A percentile compares a stretch with the other conserved stretches of the same genome.
Evolutionary conservation across 2,329 filamentous ascomycete genomes (phyloP).

Genomic region (Stagonosporopsis rhizophila): DNA sequence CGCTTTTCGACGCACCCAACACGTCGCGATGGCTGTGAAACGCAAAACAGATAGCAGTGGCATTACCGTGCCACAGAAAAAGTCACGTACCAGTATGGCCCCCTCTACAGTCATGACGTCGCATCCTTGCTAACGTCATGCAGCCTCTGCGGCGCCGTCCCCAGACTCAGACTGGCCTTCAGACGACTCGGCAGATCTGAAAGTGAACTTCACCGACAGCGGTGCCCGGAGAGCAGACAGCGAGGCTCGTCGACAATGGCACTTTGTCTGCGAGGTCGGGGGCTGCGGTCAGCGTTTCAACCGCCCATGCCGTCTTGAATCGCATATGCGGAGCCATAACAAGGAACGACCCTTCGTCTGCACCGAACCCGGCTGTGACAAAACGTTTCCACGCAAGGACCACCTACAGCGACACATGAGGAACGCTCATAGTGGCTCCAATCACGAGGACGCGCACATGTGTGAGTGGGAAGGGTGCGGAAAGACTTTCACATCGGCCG

Average conservation of each 20-base stretch:
- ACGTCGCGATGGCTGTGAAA: conserved; percentile 36
- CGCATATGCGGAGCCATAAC: conserved; percentile 81
- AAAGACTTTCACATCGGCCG: conserved; percentile 82
- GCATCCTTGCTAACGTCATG: background rate
- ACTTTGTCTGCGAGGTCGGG: conserved; percentile 74
- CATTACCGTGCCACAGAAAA: conserved; percentile 29
- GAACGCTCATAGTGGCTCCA: conserved; percentile 70
- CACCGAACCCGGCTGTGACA: conserved; percentile 72
- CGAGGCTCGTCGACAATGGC: conserved; percentile 69
- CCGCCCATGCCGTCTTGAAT: conserved; percentile 78
- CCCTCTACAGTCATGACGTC: conserved; percentile 10
- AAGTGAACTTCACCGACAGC: conserved; percentile 38
- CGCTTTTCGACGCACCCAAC: background rate
- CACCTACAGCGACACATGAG: conserved; percentile 87
- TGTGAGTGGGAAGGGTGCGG: conserved; percentile 77
- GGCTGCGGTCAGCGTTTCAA: conserved; percentile 86
- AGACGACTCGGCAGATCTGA: conserved; percentile 35
- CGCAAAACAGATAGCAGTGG: conserved; percentile 30
- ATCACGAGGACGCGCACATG: conserved; percentile 68
- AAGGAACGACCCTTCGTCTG: conserved; percentile 84
- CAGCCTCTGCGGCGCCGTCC: conserved; percentile 11
- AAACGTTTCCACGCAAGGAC: conserved; percentile 84
- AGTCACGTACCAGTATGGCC: conserved; percentile 32
- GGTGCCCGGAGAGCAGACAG: conserved; percentile 39
- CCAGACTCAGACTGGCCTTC: conserved; percentile 27